Conservation (phyloP, 495 filamentous ascomycete genomes). For the Aspergillus leporis region DNA sequence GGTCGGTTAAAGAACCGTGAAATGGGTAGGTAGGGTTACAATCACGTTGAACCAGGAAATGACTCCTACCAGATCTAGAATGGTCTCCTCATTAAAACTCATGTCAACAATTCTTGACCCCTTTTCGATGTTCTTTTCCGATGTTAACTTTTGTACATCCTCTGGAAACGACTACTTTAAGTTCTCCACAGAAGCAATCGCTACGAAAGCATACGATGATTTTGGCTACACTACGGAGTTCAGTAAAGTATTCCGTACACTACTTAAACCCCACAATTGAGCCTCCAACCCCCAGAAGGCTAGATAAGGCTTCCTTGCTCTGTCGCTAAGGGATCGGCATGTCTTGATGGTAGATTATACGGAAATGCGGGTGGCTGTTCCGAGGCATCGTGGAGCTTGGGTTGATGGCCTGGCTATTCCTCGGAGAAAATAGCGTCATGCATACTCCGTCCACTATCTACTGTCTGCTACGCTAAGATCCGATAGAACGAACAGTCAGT, state of each 20-base stretch:
- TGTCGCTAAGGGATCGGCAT: constrained; percentile 15
- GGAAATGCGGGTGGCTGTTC: constrained; percentile 5
- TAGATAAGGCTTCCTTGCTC: constrained; percentile 1
- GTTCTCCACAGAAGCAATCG: constrained; percentile 4
- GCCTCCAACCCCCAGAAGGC: constrained; percentile 15
- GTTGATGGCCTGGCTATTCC: neutral
- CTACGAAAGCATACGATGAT: constrained; percentile 12
- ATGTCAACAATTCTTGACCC: neutral
- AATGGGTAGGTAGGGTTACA: neutral
- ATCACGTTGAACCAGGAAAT: neutral
- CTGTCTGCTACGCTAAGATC: neutral
- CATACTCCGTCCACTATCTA: neutral
- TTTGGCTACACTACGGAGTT: constrained; percentile 11
- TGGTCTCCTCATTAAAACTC: neutral
- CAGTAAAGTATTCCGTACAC: neutral
- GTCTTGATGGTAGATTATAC: constrained; percentile 7
- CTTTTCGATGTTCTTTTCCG: neutral
- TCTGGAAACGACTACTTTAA: neutral
- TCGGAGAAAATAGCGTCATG: neutral
- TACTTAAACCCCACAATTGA: constrained; percentile 19
- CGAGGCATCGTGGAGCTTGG: constrained; percentile 2
- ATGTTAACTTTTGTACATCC: neutral
- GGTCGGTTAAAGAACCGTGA: neutral
- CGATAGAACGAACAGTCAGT: neutral
- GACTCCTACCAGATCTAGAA: neutral